Percentiles rank a stretch among this genome's conserved stretches.
phyloP scores from a whole-genome alignment of 129 eudicot genomes.

The Chrysanthemum makinoi region DNA sequence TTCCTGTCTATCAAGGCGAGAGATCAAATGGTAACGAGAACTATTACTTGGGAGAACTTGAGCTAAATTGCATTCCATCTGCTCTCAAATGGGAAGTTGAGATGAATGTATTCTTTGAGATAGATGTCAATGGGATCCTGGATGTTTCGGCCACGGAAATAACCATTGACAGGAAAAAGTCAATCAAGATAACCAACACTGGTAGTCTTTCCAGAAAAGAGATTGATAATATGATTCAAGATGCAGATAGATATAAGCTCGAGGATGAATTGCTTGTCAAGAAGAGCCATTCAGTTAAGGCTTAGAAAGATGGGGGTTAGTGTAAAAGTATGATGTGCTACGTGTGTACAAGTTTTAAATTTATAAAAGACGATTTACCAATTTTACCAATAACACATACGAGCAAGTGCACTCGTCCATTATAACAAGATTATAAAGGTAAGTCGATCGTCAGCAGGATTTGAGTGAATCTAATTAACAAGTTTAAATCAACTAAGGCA shows the following conservation, averaged over 20 bases:
- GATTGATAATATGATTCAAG: slow-evolving; percentile 20
- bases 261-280: slow-evolving; percentile 19
- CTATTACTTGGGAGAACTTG: slow-evolving; percentile 6
- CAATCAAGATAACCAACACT: slow-evolving; percentile 4
- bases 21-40: background rate
- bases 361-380: too few relatives aligned
- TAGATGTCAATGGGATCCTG: slow-evolving; percentile 22
- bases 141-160: slow-evolving; percentile 19
- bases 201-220: slow-evolving; percentile 1
- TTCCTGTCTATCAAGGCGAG: slow-evolving; percentile 23
- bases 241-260: slow-evolving; percentile 9
- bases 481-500: too few relatives aligned
- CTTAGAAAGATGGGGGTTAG: slow-evolving; percentile 22
- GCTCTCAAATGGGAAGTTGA: slow-evolving; percentile 7
- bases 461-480: too few relatives aligned
- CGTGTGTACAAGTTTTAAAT: too few relatives aligned
- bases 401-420: too few relatives aligned
- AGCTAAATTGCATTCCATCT: background rate
- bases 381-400: too few relatives aligned
- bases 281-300: slow-evolving; percentile 18
- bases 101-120: slow-evolving; percentile 6
- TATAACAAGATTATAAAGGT: too few relatives aligned
- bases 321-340: too few relatives aligned
- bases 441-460: too few relatives aligned
- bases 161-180: background rate